Conservation (phyloP, 495 filamentous ascomycete species). For the Penicillium turbatum region DNA sequence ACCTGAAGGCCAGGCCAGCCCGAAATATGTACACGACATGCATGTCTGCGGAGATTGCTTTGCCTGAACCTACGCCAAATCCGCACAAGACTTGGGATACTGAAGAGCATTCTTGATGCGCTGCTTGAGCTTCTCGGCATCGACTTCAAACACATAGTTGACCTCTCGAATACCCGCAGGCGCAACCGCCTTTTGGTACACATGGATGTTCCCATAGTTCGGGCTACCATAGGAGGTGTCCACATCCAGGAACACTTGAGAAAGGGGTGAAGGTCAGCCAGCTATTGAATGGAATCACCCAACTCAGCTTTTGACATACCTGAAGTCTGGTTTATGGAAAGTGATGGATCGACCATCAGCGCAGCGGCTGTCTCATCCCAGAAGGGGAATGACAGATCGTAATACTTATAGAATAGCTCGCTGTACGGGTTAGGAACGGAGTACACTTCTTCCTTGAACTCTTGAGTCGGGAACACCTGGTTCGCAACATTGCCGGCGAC, state of each 20-base stretch:
- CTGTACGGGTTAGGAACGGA: constrained; percentile 25
- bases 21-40: no score
- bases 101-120: constrained; percentile 29
- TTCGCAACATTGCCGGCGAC: constrained; percentile 41
- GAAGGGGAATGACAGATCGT: constrained; percentile 33
- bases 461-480: constrained; percentile 18
- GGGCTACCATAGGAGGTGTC: constrained; percentile 34
- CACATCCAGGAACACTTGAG: constrained; percentile 31
- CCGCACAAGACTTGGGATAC: constrained; percentile 26
- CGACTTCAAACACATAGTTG: constrained; percentile 32
- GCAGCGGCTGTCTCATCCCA: constrained; percentile 43
- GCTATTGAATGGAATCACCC: not conserved
- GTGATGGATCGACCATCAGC: constrained; percentile 30
- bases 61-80: constrained; percentile 2
- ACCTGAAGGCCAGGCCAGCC: no score
- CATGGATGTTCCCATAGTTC: constrained; percentile 32
- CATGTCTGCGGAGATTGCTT: no score
- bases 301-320: constrained; percentile 11
- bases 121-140: constrained; percentile 28
- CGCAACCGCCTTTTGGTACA: constrained; percentile 32
- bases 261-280: not conserved
- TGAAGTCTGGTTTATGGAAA: constrained; percentile 28
- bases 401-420: constrained; percentile 30
- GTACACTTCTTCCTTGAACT: constrained; percentile 23
- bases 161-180: constrained; percentile 27